Evolutionary conservation across 2,329 filamentous ascomycete species (phyloP), one percentile per base, ranked within the genome.

Genomic region (Lachnellula subtilissima): DNA sequence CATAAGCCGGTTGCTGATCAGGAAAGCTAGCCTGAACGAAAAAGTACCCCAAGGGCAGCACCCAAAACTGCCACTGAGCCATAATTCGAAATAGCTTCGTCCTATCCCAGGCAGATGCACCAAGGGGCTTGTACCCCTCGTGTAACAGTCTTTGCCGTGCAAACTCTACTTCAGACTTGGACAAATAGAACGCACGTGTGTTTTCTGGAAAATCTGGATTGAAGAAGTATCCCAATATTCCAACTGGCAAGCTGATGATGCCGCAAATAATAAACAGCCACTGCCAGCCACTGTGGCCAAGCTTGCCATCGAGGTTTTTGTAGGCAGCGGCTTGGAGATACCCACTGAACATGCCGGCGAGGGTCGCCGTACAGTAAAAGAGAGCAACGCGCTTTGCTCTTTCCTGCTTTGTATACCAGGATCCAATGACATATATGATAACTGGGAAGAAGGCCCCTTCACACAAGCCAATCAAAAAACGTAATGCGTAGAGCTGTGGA

Each of bases 321-420:
- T 75, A 74, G 0, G 75, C 66, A 2, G 67, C 74, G 1, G 73
- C 70, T 64, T 76, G 73, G 0, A 77, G 67, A 53, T 76, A 76
- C 0, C 74, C 74, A 1, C 69, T 69, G 47, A 75, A 75, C 73
- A 76, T 75, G 4, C 72, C 70, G 0, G 78, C 80, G 0, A 82
- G 71, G 4, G 75, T 77, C 8, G 79, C 77, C 25, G 76, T 78
- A 0, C 79, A 74, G 52, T 76, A 81, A 70, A 80, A 82, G 12
- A 80, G 74, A 0, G 78, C 78, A 2, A 79, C 78, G 2, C 81
- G 74, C 61, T 83, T 83, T 53, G 78, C 82, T 0, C 78, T 72
- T 58, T 77, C 75, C 0, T 62, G 60, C 9, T 65, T 74, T 58
- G 60, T 72, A 56, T 77, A 77, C 75, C 75, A 78, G 0, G 70